Percentiles rank a stretch among this genome's conserved stretches.
Conservation (phyloP, 805 yeast species). For the Lipomyces oligophaga region DNA sequence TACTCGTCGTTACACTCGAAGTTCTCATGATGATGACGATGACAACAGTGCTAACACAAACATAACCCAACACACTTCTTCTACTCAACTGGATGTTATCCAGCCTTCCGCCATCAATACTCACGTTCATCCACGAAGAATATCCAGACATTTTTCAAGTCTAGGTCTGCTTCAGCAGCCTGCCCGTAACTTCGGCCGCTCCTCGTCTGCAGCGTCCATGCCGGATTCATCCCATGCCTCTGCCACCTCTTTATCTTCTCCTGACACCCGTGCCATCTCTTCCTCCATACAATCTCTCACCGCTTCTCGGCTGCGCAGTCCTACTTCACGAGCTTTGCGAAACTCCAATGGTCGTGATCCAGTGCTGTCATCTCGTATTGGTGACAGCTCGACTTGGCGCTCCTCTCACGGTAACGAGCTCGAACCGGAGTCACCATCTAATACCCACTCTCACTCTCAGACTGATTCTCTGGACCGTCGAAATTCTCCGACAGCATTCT, state of each 20-base stretch:
- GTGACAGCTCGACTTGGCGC: background rate
- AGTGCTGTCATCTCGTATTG: background rate
- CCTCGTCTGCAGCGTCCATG: background rate
- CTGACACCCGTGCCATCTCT: background rate
- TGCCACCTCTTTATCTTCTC: background rate
- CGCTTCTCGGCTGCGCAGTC: conserved; percentile 1
- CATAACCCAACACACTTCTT: no score
- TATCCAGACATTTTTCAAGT: conserved; percentile 14
- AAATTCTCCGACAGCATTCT: conserved; percentile 1
- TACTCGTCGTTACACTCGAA: no score
- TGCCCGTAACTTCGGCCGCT: background rate
- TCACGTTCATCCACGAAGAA: conserved; percentile 12
- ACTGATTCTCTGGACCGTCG: no score
- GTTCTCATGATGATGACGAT: no score
- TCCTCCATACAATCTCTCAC: conserved; percentile 4
- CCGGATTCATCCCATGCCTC: background rate
- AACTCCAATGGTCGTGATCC: background rate
- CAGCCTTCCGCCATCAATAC: no score
- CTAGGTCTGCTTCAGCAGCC: conserved; percentile 9
- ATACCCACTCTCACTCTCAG: no score
- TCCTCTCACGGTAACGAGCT: background rate
- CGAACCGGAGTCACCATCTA: background rate
- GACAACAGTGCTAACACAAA: no score
- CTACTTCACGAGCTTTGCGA: background rate
- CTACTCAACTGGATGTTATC: no score